Evolutionary conservation across 148 eudicot species (phyloP).

Genomic region (Polygonum maritimum): DNA sequence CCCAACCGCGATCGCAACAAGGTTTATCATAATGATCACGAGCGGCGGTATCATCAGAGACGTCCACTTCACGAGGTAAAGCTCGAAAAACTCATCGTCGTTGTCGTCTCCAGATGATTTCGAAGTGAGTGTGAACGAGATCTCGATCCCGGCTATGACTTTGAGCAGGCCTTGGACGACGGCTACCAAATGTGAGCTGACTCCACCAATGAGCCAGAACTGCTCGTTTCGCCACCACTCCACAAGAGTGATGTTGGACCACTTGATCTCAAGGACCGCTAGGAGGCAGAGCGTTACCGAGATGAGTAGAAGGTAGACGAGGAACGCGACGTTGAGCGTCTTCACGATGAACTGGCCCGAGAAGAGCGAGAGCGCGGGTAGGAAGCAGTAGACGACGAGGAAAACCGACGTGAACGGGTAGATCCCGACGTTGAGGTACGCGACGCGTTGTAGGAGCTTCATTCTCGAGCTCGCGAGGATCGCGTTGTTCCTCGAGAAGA

Average conservation of each 20-base stretch:
- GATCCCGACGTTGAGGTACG: conserved; percentile 8
- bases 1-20: conserved; percentile 6
- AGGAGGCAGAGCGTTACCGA: conserved; percentile 9
- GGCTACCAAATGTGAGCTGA: conserved; percentile 9
- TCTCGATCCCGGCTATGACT: conserved; percentile 9
- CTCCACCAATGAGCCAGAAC: conserved; percentile 12
- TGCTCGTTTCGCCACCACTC: conserved; percentile 11
- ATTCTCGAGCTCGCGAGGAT: conserved; percentile 7
- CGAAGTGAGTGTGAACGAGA: conserved; percentile 11
- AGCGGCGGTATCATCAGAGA: conserved; percentile 11
- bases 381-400: conserved; percentile 14
- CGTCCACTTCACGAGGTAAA: conserved; percentile 10
- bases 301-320: conserved; percentile 7
- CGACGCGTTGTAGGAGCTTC: conserved; percentile 10
- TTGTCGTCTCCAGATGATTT: conserved; percentile 1
- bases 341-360: conserved; percentile 11
- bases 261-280: conserved; percentile 11
- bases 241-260: conserved; percentile 10
- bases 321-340: not conserved
- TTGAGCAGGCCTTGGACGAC: conserved; percentile 10
- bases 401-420: conserved; percentile 12
- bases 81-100: conserved; percentile 11
- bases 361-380: conserved; percentile 12
- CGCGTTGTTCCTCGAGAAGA: conserved; percentile 12
- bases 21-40: conserved; percentile 8